Evolutionary conservation across 139 green algal genomes (phyloP).

Genomic region (Chlamydomonas applanata): DNA sequence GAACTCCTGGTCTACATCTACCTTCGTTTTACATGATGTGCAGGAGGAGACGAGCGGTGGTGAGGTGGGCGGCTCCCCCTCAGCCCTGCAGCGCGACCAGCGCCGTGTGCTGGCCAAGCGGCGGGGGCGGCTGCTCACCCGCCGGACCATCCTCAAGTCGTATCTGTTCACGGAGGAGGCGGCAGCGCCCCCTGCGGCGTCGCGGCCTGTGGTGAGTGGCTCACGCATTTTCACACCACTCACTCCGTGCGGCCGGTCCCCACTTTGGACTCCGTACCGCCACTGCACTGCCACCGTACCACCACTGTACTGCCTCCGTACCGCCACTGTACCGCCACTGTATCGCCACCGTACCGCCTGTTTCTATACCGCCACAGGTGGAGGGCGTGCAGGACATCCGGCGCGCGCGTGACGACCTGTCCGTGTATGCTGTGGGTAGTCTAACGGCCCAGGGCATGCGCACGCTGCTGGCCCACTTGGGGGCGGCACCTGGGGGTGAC

Average conservation of each 20-base stretch:
- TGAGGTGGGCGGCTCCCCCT: too few species aligned
- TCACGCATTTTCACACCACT: background rate
- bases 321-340: too few species aligned
- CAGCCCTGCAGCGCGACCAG: constrained; percentile 30
- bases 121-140: constrained; percentile 66
- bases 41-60: background rate
- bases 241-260: background rate
- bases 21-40: background rate
- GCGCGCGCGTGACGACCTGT: constrained; percentile 19
- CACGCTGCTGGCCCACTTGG: constrained; percentile 60
- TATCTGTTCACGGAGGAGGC: constrained; percentile 37
- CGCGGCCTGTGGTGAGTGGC: background rate
- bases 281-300: too few species aligned
- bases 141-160: constrained; percentile 87
- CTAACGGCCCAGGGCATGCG: constrained; percentile 41
- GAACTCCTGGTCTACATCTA: background rate
- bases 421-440: constrained; percentile 37
- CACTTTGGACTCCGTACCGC: background rate
- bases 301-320: too few species aligned
- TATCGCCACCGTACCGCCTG: too few species aligned
- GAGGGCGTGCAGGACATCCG: constrained; percentile 3
- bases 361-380: constrained; percentile 5
- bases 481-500: constrained; percentile 38
- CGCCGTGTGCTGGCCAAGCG: constrained; percentile 67
- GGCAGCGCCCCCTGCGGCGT: too few species aligned